phyloP scores from a whole-genome alignment of 2,329 filamentous ascomycete species.

The Aspergillus terreus region DNA sequence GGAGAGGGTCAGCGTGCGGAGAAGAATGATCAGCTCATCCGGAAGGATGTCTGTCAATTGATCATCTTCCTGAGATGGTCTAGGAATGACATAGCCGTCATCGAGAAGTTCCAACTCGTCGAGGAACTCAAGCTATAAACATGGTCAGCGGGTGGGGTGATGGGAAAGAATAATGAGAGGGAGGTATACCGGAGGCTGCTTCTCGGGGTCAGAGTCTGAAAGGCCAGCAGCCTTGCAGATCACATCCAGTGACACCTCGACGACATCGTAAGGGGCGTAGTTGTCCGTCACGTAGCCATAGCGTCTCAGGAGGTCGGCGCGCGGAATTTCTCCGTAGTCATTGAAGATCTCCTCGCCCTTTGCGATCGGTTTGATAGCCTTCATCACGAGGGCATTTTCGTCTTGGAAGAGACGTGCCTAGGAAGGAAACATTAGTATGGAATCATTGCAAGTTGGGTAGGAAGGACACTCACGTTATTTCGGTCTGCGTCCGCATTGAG shows the following conservation, averaged over 20 bases:
- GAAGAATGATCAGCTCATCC: constrained; percentile 36
- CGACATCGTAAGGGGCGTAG: constrained; percentile 76
- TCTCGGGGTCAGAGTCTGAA: constrained; percentile 22
- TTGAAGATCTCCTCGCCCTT: constrained; percentile 78
- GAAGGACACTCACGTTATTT: constrained; percentile 63
- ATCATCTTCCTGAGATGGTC: constrained; percentile 23
- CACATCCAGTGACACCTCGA: constrained; percentile 66
- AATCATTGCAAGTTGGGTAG: background rate
- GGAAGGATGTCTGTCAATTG: constrained; percentile 34
- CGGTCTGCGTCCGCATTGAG: constrained; percentile 79
- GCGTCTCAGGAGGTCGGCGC: constrained; percentile 74
- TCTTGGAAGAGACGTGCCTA: constrained; percentile 61
- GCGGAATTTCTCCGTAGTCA: constrained; percentile 81
- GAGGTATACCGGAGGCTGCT: constrained; percentile 29
- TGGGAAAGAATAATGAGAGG: background rate
- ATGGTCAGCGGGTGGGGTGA: constrained; percentile 4
- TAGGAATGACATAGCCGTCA: constrained; percentile 64
- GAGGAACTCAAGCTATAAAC: constrained; percentile 49
- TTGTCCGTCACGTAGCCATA: constrained; percentile 84
- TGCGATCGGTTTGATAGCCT: constrained; percentile 63
- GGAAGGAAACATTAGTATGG: background rate
- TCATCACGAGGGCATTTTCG: constrained; percentile 62
- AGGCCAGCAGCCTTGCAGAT: constrained; percentile 47
- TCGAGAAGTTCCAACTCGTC: constrained; percentile 64
- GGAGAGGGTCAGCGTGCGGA: constrained; percentile 32